These are phyloP conservation scores for Calcarisporium arbuscula DNA, from an alignment of 2,329 filamentous ascomycete species.

Conservation along the genomic window DNA sequence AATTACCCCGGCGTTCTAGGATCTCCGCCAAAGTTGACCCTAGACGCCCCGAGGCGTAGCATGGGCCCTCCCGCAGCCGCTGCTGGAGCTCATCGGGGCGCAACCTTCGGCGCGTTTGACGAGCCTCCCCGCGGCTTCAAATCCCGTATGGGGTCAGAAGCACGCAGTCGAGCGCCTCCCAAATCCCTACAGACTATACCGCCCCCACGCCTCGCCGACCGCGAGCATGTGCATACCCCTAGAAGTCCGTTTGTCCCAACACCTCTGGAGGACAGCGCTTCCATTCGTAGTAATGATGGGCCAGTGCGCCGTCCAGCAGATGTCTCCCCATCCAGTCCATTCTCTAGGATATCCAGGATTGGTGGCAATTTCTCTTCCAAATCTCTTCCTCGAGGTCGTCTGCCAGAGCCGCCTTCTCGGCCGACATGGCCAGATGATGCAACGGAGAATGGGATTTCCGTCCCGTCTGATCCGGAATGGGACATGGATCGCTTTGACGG, in stretches of 20 bases:
- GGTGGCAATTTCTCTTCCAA: slow-evolving; percentile 27
- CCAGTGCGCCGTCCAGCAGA: slow-evolving; percentile 9
- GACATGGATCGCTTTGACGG: slow-evolving; percentile 23
- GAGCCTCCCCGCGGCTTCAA: slow-evolving; percentile 18
- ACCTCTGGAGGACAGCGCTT: slow-evolving; percentile 6
- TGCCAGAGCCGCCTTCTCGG: slow-evolving; percentile 11
- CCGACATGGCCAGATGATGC: slow-evolving; percentile 11
- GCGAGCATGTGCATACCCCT: slow-evolving; percentile 7
- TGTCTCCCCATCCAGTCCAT: slow-evolving; percentile 18
- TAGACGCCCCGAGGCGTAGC: not conserved
- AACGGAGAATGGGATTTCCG: no score
- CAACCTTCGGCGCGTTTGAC: slow-evolving; percentile 15
- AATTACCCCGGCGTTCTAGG: no score
- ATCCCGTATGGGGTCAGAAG: slow-evolving; percentile 17
- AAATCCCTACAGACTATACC: slow-evolving; percentile 16
- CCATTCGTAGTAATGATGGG: slow-evolving; percentile 6
- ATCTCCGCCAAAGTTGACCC: no score
- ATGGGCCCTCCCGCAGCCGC: slow-evolving; percentile 4
- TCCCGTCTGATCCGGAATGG: no score
- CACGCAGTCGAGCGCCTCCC: slow-evolving; percentile 13
- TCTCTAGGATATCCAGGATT: slow-evolving; percentile 19
- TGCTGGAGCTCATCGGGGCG: slow-evolving; percentile 10
- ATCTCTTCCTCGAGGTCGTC: slow-evolving; percentile 29
- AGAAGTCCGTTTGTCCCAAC: slow-evolving; percentile 17
- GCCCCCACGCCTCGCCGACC: slow-evolving; percentile 14